Conservation (phyloP, 345 rosid species). For the Eucalyptus brandiana region DNA sequence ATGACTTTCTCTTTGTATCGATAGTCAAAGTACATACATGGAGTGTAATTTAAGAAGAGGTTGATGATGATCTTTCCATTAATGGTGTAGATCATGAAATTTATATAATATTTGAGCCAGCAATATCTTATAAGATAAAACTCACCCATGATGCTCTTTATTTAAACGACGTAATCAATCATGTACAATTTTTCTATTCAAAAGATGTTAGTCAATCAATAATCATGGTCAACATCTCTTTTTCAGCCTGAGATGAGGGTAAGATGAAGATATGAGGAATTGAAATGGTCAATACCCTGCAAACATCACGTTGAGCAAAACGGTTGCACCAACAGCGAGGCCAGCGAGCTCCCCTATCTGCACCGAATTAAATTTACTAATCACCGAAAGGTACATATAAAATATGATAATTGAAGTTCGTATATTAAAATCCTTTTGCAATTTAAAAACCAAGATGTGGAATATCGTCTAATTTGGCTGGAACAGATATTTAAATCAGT, state of each 20-base stretch:
- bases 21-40: too few species aligned
- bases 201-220: neutral
- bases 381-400: neutral
- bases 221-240: neutral
- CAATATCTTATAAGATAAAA: too few species aligned
- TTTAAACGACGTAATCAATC: too few species aligned
- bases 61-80: too few species aligned
- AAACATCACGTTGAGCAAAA: slow-evolving; percentile 27
- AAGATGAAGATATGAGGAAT: neutral
- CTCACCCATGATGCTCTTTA: too few species aligned
- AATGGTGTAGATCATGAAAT: too few species aligned
- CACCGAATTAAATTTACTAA: neutral
- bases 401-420: neutral
- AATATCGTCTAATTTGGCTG: neutral
- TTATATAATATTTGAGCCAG: too few species aligned
- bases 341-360: slow-evolving; percentile 31
- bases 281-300: slow-evolving; percentile 20
- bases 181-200: neutral
- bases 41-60: too few species aligned
- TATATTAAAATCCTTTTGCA: neutral
- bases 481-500: neutral
- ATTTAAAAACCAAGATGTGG: neutral
- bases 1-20: too few species aligned
- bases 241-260: neutral
- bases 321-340: slow-evolving; percentile 44